Evolutionary conservation across 805 yeast species (phyloP).

Genomic region (Ogataea populi-albae): DNA sequence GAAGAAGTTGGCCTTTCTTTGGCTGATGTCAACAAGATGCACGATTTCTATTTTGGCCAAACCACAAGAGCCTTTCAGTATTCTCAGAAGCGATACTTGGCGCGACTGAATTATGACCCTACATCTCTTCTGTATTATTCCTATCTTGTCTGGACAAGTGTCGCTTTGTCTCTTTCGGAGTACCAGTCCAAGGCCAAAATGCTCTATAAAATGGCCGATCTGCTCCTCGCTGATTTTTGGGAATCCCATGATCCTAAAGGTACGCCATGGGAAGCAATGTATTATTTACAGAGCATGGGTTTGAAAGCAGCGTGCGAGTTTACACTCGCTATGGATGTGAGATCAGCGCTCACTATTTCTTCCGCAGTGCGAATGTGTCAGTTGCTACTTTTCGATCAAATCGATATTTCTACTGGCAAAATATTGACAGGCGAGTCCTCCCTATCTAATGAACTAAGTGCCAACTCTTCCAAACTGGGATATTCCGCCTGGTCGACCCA

Average conservation of each 20-base stretch:
- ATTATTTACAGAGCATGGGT: conserved; percentile 25
- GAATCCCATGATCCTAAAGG: conserved; percentile 11
- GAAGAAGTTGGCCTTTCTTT: conserved; percentile 20
- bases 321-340: conserved; percentile 24
- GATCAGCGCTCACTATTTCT: conserved; percentile 28
- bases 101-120: conserved; percentile 20
- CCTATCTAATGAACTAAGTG: background rate
- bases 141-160: conserved; percentile 25
- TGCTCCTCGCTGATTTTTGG: conserved; percentile 20
- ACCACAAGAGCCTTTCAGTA: conserved; percentile 15
- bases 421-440: conserved; percentile 1
- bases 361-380: conserved; percentile 28
- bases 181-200: conserved; percentile 16
- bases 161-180: conserved; percentile 17
- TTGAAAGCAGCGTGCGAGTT: conserved; percentile 28
- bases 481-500: background rate
- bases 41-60: conserved; percentile 14
- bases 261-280: conserved; percentile 19
- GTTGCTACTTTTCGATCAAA: conserved; percentile 30
- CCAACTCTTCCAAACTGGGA: background rate
- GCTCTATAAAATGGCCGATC: conserved; percentile 19
- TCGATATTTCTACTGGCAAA: conserved; percentile 22
- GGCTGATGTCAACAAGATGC: conserved; percentile 22
- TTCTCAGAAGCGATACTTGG: conserved; percentile 20
- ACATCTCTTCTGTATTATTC: conserved; percentile 17